Base-by-base conservation (phyloP, 805 yeast genomes). In the Limtongia smithiae region DNA sequence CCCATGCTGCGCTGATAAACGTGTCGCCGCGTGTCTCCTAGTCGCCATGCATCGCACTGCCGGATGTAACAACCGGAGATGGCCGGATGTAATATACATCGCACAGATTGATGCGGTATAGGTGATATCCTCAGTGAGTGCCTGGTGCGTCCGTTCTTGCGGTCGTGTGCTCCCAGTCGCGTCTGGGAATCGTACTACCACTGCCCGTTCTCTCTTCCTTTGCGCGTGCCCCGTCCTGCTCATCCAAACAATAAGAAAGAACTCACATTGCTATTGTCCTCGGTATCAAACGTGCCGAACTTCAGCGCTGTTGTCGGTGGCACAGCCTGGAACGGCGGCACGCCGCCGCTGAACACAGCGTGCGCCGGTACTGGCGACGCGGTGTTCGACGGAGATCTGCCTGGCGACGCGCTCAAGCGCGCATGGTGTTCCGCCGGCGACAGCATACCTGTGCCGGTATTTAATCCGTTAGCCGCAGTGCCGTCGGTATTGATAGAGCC, bases 401-500 rank as follows among this genome's bases (percentile, higher is more conserved):
- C 39, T 24, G 38, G 44, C 12, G 41, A 40, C 34, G 24, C 11
- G 32, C 21, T 22, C 12, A 34, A 18, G 36, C 28, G 42, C 20
- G 20, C 17, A 28, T 41, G 44, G 20, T 21, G 42, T 8, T 14
- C 17, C 43, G 18, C 18, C 6, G 44, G 39, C 35, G 44, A 38
- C 21, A 24, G 30, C 3, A 28, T 28, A 28, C 49, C 44, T 14
- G 44, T 27, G 17, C 33, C 34, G 6, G 43, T 9, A 6, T 31
- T 3, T n/a, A 34, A 31, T 11, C 30, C 34, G 6, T 39, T 12
- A 6, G 42, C 4, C 17, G 22, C 37, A 14, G 34, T 22, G 18
- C 47, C 43, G 41, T 35, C 31, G 14, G 47, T 43, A 21, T 42
- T 43, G 30, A 55, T 52, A 3, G 59, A 44, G 20, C 59, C 59